phyloP scores from a whole-genome alignment of 2,329 filamentous ascomycete species.

The Colletotrichum endophyticum region DNA sequence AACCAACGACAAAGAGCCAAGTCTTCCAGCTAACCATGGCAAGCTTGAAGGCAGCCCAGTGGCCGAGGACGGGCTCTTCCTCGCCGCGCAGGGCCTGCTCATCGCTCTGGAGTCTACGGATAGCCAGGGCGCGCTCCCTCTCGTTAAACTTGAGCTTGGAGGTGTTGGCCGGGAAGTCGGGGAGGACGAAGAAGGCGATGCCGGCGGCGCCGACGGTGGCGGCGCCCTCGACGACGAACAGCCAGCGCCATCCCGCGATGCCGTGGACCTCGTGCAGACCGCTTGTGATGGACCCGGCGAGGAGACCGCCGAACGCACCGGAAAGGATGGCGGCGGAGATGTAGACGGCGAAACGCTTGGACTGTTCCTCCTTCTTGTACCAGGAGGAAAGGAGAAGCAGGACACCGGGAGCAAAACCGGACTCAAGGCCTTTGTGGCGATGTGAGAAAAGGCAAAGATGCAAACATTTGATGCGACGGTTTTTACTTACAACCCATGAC shows the following conservation, averaged over 20 bases:
- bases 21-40: slow-evolving; percentile 42
- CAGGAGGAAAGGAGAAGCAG: slow-evolving; percentile 68
- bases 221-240: slow-evolving; percentile 68
- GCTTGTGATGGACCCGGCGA: slow-evolving; percentile 63
- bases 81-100: slow-evolving; percentile 65
- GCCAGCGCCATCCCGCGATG: slow-evolving; percentile 53
- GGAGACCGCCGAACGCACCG: slow-evolving; percentile 68
- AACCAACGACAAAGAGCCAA: slow-evolving; percentile 44
- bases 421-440: slow-evolving; percentile 59
- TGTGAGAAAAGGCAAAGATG: background rate
- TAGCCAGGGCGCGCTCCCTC: slow-evolving; percentile 63
- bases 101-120: slow-evolving; percentile 65
- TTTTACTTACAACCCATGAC: slow-evolving; percentile 43
- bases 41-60: slow-evolving; percentile 20
- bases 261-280: slow-evolving; percentile 59
- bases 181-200: slow-evolving; percentile 68
- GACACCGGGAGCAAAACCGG: slow-evolving; percentile 66
- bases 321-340: slow-evolving; percentile 75
- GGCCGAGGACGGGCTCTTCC: slow-evolving; percentile 60
- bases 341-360: slow-evolving; percentile 60
- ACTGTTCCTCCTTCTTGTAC: slow-evolving; percentile 53
- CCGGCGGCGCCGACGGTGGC: slow-evolving; percentile 68
- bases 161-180: slow-evolving; percentile 72
- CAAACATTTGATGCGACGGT: background rate
- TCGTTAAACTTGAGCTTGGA: slow-evolving; percentile 53